phyloP scores from a whole-genome alignment of 768 basidiomycete genomes.

The Gloeopeniophorella convolvens region DNA sequence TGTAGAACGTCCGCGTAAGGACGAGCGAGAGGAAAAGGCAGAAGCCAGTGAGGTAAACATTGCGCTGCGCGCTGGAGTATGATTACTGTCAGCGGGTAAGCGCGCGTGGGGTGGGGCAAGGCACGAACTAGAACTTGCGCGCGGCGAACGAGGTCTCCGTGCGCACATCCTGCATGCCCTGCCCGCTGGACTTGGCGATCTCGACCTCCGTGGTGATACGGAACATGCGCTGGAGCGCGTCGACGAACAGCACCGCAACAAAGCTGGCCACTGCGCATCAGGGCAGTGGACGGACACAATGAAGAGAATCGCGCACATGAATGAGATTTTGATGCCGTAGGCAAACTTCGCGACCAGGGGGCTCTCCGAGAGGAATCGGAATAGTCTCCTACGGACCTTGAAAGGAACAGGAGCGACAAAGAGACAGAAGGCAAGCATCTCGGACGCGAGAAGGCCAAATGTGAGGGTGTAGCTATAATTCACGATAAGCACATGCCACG shows the following conservation, averaged over 20 bases:
- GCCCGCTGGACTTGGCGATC: constrained; percentile 48
- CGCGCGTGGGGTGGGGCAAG: not conserved
- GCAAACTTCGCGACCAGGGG: constrained; percentile 75
- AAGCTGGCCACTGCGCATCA: constrained; percentile 42
- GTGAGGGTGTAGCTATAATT: constrained; percentile 64
- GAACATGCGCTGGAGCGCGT: constrained; percentile 92
- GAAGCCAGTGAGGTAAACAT: constrained; percentile 89
- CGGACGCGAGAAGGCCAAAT: constrained; percentile 72
- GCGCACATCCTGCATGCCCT: constrained; percentile 52
- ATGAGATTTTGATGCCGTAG: constrained; percentile 89
- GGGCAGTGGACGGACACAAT: not conserved
- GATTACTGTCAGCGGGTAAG: constrained; percentile 4
- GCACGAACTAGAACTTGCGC: constrained; percentile 83
- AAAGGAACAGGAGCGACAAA: constrained; percentile 86
- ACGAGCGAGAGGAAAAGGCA: constrained; percentile 94
- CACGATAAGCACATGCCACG: not conserved
- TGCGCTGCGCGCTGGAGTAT: constrained; percentile 65
- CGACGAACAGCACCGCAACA: constrained; percentile 79
- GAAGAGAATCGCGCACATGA: constrained; percentile 53
- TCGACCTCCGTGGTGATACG: constrained; percentile 69
- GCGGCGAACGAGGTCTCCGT: constrained; percentile 87
- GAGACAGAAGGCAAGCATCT: constrained; percentile 82
- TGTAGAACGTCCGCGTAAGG: constrained; percentile 87
- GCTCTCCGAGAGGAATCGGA: constrained; percentile 65
- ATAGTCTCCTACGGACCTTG: constrained; percentile 58